phyloP scores from a whole-genome alignment of 192 early-diverging fungal species.

The Ambispora gerdemannii region DNA sequence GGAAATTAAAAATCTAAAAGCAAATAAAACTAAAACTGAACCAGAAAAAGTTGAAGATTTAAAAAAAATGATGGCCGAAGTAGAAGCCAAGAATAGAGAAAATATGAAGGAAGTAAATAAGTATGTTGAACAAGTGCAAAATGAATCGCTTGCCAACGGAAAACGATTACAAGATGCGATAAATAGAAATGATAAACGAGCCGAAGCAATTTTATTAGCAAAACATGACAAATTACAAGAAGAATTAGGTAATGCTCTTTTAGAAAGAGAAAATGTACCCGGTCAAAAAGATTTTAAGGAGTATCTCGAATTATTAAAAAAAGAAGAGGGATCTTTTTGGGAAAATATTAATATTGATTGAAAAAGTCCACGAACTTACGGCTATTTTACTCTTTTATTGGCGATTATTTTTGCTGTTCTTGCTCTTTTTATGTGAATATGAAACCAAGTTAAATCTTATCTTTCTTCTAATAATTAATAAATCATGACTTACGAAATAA shows the following conservation, averaged over 20 bases:
- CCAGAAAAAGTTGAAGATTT: background rate
- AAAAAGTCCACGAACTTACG: background rate
- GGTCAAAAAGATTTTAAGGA: background rate
- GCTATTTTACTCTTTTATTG: background rate
- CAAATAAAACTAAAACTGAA: background rate
- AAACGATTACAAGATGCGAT: too few relatives aligned
- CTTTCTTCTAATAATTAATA: background rate
- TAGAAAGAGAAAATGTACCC: background rate
- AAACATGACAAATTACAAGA: too few relatives aligned
- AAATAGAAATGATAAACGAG: too few relatives aligned
- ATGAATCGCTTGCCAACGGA: too few relatives aligned
- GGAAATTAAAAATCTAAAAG: background rate
- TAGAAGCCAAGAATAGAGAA: background rate
- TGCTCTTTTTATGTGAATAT: background rate
- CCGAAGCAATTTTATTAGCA: too few relatives aligned
- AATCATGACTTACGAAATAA: slow-evolving; percentile 8
- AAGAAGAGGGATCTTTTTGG: background rate
- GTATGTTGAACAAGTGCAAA: background rate
- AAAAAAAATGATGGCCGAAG: background rate
- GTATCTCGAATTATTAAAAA: background rate
- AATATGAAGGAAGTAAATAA: background rate
- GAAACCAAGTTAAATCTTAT: background rate
- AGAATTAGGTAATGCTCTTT: too few relatives aligned
- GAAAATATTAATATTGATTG: background rate
- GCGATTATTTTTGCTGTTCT: background rate